These are phyloP conservation scores for Massarina eburnea DNA, from an alignment of 2,329 filamentous ascomycete genomes.

Conservation along the genomic window DNA sequence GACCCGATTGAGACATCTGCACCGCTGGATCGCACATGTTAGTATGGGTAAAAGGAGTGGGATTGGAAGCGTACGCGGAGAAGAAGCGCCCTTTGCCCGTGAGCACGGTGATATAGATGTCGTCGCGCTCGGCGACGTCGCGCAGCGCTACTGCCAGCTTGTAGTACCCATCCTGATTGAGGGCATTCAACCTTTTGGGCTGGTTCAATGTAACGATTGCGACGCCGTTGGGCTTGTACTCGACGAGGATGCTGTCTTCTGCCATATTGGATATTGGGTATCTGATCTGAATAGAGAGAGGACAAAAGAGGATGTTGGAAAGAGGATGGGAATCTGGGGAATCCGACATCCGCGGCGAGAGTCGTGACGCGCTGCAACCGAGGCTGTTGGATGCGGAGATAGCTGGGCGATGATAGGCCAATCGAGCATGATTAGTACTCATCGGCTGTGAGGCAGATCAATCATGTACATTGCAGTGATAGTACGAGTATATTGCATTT, in stretches of 20 bases:
- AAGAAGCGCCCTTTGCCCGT: slow-evolving; percentile 81
- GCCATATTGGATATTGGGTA: slow-evolving; percentile 36
- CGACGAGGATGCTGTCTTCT: slow-evolving; percentile 51
- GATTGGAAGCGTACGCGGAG: slow-evolving; percentile 68
- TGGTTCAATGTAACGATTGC: slow-evolving; percentile 87
- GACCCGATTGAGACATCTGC: slow-evolving; percentile 70
- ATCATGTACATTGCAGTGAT: neutral
- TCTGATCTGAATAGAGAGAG: neutral
- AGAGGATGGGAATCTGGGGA: slow-evolving; percentile 1
- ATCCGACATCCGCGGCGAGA: slow-evolving; percentile 13
- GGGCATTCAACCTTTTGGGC: slow-evolving; percentile 82
- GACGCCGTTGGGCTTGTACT: slow-evolving; percentile 64
- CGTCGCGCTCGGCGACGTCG: slow-evolving; percentile 75
- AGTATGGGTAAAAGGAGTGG: slow-evolving; percentile 5
- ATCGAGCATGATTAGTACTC: slow-evolving; percentile 2
- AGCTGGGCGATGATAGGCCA: slow-evolving; percentile 10
- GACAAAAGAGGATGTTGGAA: slow-evolving; percentile 1
- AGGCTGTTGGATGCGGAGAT: slow-evolving; percentile 24
- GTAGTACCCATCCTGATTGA: slow-evolving; percentile 74
- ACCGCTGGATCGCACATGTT: slow-evolving; percentile 56
- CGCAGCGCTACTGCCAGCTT: slow-evolving; percentile 71
- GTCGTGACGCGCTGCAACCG: slow-evolving; percentile 15
- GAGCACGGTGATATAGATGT: slow-evolving; percentile 82
- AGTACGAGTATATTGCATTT: no score
- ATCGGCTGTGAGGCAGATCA: neutral